Evolutionary conservation across 352 stramenopile genomes (phyloP), one percentile per base, ranked within the genome.

Genomic region (Nothophytophthora sp.): DNA sequence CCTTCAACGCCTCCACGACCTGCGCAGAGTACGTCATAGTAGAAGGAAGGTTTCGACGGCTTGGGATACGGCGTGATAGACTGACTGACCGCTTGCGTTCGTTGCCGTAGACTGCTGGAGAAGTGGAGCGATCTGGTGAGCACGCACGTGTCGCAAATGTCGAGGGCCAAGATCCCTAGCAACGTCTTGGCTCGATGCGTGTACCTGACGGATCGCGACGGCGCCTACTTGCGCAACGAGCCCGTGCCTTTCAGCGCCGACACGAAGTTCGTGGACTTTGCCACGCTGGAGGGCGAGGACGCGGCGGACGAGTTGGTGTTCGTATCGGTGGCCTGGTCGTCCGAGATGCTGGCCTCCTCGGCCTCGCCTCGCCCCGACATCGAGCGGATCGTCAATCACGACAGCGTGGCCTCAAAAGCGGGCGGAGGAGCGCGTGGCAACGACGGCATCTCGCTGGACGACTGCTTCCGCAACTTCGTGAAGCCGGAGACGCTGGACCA

Each of bases 401-500:
- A 70, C 23, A 85, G 59, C 43, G 67, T 87, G 47, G 37, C 59
- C 16, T 52, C 36, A 11, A 71, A 75, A 23, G 54, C 45, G 18
- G 46, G 36, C 20, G 53, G 52, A 19, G 55, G 52, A 19, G 55
- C 50, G 28, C 58, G 63, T 16, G 27, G 68, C 18, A 58, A 64
- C 23, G 67, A 67, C 0, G 66, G 66, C 2, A 74, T 92, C 49
- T 70, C 83, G 16, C 52, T 95, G 45, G 69, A 87, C 35, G 74
- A 92, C 35, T 93, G 78, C 42, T 93, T 97, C 43, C 67, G 73
- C n/a, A 90, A 92, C 55, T 95, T 96, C 62, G 90, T 80, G 23
- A 88, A 85, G 30, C 55, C 77, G 12, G 84, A 94, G 64, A 84
- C 81, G 20, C 64, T 96, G 1, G 86, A 95, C 25, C 74, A 86